Conservation (phyloP, 371 early-diverging fungal species). For the Basidiobolus meristosporus region DNA sequence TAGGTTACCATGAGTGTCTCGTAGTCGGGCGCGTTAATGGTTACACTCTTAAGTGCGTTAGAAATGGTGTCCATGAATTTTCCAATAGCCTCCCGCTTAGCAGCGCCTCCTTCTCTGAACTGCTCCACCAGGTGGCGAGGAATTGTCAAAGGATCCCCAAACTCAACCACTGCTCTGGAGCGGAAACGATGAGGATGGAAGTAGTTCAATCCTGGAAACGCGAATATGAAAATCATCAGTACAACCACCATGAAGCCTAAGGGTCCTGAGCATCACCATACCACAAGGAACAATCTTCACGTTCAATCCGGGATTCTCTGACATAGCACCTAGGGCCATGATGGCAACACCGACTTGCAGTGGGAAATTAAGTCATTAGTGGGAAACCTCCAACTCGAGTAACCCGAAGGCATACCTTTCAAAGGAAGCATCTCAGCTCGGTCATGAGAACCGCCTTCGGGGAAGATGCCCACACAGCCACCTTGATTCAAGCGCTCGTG, state of each 20-base stretch:
- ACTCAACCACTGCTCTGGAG: slow-evolving; percentile 89
- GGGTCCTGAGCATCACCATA: slow-evolving; percentile 2
- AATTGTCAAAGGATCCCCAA: slow-evolving; percentile 73
- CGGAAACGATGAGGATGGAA: slow-evolving; percentile 92
- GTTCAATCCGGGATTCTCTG: slow-evolving; percentile 61
- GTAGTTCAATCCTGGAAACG: slow-evolving; percentile 58
- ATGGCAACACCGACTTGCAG: slow-evolving; percentile 52
- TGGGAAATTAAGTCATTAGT: slow-evolving; percentile 1
- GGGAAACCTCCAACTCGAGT: not conserved
- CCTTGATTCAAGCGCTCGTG: slow-evolving; percentile 48
- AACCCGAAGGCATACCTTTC: slow-evolving; percentile 35
- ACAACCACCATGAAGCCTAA: not conserved
- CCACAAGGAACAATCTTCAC: slow-evolving; percentile 87
- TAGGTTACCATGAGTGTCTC: slow-evolving; percentile 64
- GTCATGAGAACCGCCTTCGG: slow-evolving; percentile 95
- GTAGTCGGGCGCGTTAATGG: slow-evolving; percentile 83
- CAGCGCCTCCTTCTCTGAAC: slow-evolving; percentile 63
- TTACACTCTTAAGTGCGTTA: slow-evolving; percentile 63
- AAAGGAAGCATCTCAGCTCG: slow-evolving; percentile 85
- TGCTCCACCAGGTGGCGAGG: slow-evolving; percentile 47
- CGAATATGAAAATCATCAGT: not conserved
- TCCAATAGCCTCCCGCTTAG: slow-evolving; percentile 61
- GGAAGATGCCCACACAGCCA: slow-evolving; percentile 87
- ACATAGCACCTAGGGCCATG: slow-evolving; percentile 93
- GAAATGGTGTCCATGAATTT: slow-evolving; percentile 53